Base-by-base conservation (phyloP, 805 yeast genomes). In the Starmerella cellae region DNA sequence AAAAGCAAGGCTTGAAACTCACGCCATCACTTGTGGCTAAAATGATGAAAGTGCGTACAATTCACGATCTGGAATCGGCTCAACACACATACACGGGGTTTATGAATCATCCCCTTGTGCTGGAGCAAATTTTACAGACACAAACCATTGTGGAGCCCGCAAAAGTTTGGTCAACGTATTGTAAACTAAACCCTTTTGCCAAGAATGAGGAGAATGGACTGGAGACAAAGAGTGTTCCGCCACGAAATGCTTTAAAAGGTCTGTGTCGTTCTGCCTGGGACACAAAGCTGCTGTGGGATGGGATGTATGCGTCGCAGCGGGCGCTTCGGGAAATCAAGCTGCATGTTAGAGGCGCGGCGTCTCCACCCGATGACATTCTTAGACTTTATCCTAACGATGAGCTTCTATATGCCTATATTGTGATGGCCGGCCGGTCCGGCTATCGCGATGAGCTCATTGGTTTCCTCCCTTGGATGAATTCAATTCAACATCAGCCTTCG, bases 301-400 rank as follows among this genome's bases (percentile, higher is more conserved):
- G 60, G 1, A 39, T 66, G 31, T 70, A 60, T 40, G 81, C 85
- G 0, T 64, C 78, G 1, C 82, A 77, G 50, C 63, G 75, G 21
- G 76, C 81, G 0, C 64, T 75, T 2, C 67, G 64, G 30, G 82
- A 78, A 54, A 72, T 78, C 57, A 67, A 72, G 43, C 47, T 47
- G 22, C 56, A 59, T 50, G 63, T 66, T 1, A 60, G 70, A 32
- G 67, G 59, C n/a, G 66, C 61, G 41, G 52, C 51, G n/a, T 43
- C 51, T 4, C 52, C 51, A 26, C 48, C 43, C 11, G 46, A 52
- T 4, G 55, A 60, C 38, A 29, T 58, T n/a, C 49, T 59, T 35
- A 51, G 60, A 19, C 38, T 73, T 0, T 60, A 57, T 29, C 80
- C 82, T 0, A 60, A 66, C 4, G 66, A 67, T 35, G 55, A 56